Evolutionary conservation across 2,329 filamentous ascomycete genomes (phyloP), one percentile per base, ranked within the genome.

Genomic region (Aspergillus hiratsukae): DNA sequence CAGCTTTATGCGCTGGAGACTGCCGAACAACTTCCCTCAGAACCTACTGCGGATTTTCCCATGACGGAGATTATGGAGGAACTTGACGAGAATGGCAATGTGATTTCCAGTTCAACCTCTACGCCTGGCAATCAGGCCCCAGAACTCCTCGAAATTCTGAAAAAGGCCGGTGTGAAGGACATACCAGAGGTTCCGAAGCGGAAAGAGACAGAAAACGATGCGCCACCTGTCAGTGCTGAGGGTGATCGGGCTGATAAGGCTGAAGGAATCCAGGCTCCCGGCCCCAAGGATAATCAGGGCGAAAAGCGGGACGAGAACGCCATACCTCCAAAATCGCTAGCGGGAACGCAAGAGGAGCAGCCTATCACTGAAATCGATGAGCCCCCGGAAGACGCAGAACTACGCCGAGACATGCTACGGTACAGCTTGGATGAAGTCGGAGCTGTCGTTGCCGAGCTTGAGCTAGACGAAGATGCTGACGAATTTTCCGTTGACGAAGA

Each of bases 21-120:
- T 3, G 73, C 84, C 46, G 82, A 81, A 55, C 81, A 86, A 25
- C 82, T 86, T 0, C 84, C 86, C 53, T 31, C 43, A 21, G 85
- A 88, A 58, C 87, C 89, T 58, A 85, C 86, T 11, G 87, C 86
- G 1, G 64, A 66, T 29, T 78, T 91, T 52, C 89, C 91, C 0
- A 83, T 97, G 57, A 92, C 89, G 31, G 94, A 97, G 66, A 97
- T 99, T 62, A 80, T 91, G 54, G 94, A 99, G 74, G 86, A 96
- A 75, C 79, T 97, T 25, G 94, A 97, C 68, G 92, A 97, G 8
- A 84, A 96, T 10, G 94, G 87, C 55, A 94, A 96, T 66, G 83
- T 97, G 3, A 74, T 96, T 51, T 89, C 84, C 0, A 85, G 82
- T 64, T 83, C 78, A 54, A 76, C 88, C 29, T 83, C 85, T 40